phyloP scores from a whole-genome alignment of 371 early-diverging fungal species.

The Dinochytrium kinnereticum region DNA sequence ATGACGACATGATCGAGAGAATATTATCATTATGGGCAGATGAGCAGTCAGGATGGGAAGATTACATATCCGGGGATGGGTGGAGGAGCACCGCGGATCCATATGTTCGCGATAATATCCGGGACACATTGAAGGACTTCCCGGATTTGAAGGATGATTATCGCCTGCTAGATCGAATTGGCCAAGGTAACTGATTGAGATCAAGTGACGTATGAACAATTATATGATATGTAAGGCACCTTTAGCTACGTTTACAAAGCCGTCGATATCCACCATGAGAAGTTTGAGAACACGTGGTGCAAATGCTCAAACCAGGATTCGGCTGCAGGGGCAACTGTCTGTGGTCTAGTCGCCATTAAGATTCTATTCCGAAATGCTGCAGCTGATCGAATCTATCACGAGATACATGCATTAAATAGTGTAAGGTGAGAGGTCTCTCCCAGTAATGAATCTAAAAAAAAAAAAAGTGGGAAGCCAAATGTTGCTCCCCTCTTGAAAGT shows the following conservation, averaged over 20 bases:
- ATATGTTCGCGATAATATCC: conserved; percentile 36
- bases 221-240: conserved; percentile 68
- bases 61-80: conserved; percentile 14
- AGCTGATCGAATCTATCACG: conserved; percentile 86
- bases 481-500: conserved; percentile 86
- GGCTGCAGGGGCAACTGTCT: conserved; percentile 6
- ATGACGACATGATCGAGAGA: no score
- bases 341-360: conserved; percentile 84
- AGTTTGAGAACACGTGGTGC: conserved; percentile 66
- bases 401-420: conserved; percentile 80
- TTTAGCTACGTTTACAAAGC: conserved; percentile 98
- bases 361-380: conserved; percentile 87
- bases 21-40: background rate
- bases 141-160: conserved; percentile 52
- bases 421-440: conserved; percentile 58
- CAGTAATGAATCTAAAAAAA: background rate
- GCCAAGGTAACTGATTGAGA: conserved; percentile 61
- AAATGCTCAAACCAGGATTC: conserved; percentile 11
- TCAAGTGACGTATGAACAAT: background rate
- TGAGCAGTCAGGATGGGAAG: conserved; percentile 21
- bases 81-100: conserved; percentile 8
- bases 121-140: conserved; percentile 25
- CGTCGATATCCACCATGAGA: conserved; percentile 70
- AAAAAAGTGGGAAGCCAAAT: conserved; percentile 48
- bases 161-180: conserved; percentile 72